Evolutionary conservation across 257 asterid species (phyloP).

Genomic region (Salvia hispanica): DNA sequence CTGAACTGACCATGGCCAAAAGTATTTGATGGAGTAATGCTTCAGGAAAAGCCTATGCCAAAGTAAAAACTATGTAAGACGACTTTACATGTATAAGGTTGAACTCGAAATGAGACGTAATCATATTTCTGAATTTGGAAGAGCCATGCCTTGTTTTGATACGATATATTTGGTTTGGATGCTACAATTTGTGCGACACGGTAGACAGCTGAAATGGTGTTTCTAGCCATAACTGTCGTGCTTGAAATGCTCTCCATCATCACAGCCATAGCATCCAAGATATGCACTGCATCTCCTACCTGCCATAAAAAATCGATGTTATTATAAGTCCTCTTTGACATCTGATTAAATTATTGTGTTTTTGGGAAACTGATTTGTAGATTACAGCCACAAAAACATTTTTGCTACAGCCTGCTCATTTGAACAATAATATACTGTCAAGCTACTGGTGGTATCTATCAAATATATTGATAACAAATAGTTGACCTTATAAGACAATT

Average conservation of each 20-base stretch:
- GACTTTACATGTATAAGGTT: constrained; percentile 20
- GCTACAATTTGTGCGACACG: constrained; percentile 72
- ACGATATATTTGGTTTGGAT: constrained; percentile 54
- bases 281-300: constrained; percentile 85
- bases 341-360: not conserved
- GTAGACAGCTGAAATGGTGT: constrained; percentile 62
- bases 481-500: constrained; percentile 64
- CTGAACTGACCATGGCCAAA: constrained; percentile 69
- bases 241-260: constrained; percentile 74
- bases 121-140: constrained; percentile 28
- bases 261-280: constrained; percentile 79
- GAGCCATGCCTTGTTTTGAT: constrained; percentile 60
- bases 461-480: constrained; percentile 25
- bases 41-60: constrained; percentile 70
- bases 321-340: constrained; percentile 32
- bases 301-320: constrained; percentile 37
- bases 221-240: constrained; percentile 68
- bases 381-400: constrained; percentile 26
- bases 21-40: constrained; percentile 75
- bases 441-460: constrained; percentile 22
- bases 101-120: constrained; percentile 19
- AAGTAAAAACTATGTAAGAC: constrained; percentile 23
- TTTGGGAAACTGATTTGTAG: constrained; percentile 13
- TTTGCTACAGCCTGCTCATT: constrained; percentile 23
- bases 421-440: constrained; percentile 11